Evolutionary conservation across 1,284 basidiomycete species (phyloP).

Genomic region (Ceratobasidium sp.): DNA sequence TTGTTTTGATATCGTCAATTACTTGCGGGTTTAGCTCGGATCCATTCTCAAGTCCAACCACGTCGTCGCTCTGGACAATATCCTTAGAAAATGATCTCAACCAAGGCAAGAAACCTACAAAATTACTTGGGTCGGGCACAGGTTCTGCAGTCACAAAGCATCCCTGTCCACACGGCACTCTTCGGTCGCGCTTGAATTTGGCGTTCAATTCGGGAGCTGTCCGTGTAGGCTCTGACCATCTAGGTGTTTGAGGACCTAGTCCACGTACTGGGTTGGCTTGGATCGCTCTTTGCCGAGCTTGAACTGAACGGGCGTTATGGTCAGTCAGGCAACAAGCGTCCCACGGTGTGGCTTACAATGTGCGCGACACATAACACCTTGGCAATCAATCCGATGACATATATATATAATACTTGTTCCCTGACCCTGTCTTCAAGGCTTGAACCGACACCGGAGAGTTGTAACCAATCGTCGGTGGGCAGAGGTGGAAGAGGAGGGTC

Average conservation of each 20-base stretch:
- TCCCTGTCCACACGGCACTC: neutral
- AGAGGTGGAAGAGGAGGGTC: neutral
- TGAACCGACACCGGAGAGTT: neutral
- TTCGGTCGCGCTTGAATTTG: conserved; percentile 1
- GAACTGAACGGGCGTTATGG: neutral
- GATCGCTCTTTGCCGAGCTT: neutral
- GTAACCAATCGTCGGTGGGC: conserved; percentile 1
- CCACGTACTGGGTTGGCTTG: neutral
- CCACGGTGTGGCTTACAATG: conserved; percentile 10
- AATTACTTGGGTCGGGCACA: neutral
- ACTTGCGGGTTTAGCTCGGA: neutral
- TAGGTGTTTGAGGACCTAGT: neutral
- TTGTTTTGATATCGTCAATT: neutral
- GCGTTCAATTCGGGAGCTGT: neutral
- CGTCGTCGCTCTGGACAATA: conserved; percentile 4
- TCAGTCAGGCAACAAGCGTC: neutral
- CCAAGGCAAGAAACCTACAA: neutral
- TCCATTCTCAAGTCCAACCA: neutral
- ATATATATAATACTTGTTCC: neutral
- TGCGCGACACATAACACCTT: neutral
- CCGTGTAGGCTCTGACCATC: neutral
- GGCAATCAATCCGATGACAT: conserved; percentile 10
- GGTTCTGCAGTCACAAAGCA: neutral
- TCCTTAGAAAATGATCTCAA: neutral
- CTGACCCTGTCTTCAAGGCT: neutral